phyloP scores from a whole-genome alignment of 1,284 basidiomycete species.

The Spongispora temasekensis region DNA sequence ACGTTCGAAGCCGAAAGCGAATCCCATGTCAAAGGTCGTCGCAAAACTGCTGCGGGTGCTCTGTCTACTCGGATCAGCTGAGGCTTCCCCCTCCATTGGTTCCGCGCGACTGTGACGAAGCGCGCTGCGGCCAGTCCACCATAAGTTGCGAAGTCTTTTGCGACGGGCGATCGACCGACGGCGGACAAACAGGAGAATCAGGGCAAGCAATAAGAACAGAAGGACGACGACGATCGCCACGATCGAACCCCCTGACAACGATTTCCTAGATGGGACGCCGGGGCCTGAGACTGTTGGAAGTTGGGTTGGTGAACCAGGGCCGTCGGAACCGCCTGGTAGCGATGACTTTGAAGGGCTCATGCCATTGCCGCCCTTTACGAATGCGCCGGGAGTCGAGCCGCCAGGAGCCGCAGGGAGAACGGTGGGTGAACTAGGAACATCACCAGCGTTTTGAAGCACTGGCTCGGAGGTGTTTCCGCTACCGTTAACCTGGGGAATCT shows the following conservation, averaged over 20 bases:
- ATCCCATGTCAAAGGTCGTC: conserved; percentile 43
- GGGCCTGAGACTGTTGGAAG: conserved; percentile 5
- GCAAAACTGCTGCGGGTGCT: conserved; percentile 49
- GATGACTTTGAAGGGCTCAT: conserved; percentile 2
- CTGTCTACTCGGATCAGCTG: conserved; percentile 2
- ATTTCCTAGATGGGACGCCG: conserved; percentile 8
- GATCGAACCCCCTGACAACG: conserved; percentile 31
- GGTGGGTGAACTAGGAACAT: background rate
- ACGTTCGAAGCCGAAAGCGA: conserved; percentile 19
- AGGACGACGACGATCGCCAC: conserved; percentile 32
- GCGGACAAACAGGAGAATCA: conserved; percentile 36
- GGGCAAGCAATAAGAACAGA: conserved; percentile 20
- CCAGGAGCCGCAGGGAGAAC: background rate
- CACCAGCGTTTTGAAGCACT: background rate
- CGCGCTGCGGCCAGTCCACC: conserved; percentile 22
- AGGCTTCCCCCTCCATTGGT: background rate
- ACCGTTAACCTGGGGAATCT: background rate
- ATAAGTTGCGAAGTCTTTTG: conserved; percentile 29
- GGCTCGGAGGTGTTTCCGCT: background rate
- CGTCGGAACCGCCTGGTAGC: conserved; percentile 1
- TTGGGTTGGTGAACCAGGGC: background rate
- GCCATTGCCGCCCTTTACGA: background rate
- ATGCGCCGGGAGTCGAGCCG: background rate
- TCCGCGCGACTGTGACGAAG: conserved; percentile 3
- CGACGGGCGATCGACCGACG: conserved; percentile 36